Evolutionary conservation across 768 basidiomycete genomes (phyloP).

Genomic region (Pleurotus platypus): DNA sequence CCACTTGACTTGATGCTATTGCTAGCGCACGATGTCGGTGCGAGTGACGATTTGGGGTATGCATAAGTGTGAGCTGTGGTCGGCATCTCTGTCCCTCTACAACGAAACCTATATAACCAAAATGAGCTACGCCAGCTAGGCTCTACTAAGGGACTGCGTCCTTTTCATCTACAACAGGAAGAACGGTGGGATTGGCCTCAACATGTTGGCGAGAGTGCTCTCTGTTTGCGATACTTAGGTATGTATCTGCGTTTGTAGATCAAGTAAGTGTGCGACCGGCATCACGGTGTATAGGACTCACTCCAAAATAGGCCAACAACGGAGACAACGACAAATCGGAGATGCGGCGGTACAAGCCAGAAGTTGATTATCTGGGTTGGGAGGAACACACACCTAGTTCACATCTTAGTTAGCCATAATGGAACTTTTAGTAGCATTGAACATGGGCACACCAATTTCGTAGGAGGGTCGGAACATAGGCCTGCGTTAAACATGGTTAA

Average conservation of each 20-base stretch:
- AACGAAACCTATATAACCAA: no score
- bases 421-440: not conserved
- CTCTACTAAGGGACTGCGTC: not conserved
- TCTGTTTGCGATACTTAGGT: slow-evolving; percentile 53
- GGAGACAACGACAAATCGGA: slow-evolving; percentile 72
- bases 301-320: slow-evolving; percentile 84
- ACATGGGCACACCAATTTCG: slow-evolving; percentile 58
- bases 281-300: slow-evolving; percentile 32
- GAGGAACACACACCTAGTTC: slow-evolving; percentile 61
- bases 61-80: no score
- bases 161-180: not conserved
- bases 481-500: slow-evolving; percentile 28
- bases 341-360: slow-evolving; percentile 67
- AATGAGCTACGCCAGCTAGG: no score
- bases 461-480: slow-evolving; percentile 68
- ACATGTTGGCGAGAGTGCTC: not conserved
- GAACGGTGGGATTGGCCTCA: not conserved
- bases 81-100: no score
- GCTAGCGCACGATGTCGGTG: no score
- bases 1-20: no score
- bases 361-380: slow-evolving; percentile 83
- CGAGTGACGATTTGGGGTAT: no score
- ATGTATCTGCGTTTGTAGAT: slow-evolving; percentile 40
- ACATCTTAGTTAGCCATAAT: not conserved
- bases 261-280: slow-evolving; percentile 1